Conservation (phyloP, 176 grass and related monocot genomes). For the Carex pumila region DNA sequence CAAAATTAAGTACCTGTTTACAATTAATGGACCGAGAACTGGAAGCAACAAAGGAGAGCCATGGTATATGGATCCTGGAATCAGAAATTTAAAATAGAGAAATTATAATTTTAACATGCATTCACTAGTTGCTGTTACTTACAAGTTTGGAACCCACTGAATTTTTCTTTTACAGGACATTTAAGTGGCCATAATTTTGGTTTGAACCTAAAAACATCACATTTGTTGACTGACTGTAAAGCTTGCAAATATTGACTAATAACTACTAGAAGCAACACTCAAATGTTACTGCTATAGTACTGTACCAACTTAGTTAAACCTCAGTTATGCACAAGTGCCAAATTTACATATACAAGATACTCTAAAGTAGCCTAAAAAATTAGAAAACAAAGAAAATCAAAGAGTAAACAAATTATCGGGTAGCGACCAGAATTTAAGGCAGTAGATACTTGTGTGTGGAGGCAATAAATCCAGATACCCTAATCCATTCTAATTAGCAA, state of each 20-base stretch:
- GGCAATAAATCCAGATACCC: not conserved
- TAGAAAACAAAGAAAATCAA: not conserved
- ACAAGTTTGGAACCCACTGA: not conserved
- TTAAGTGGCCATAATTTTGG: not conserved
- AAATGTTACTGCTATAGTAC: not conserved
- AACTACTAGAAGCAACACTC: not conserved
- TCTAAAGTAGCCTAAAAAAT: not conserved
- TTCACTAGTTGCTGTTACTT: not conserved
- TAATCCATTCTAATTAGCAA: not conserved
- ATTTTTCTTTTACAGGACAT: not conserved
- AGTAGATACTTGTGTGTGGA: not conserved
- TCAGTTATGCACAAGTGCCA: not conserved
- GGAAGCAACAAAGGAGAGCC: conserved; percentile 80
- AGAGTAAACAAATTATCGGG: not conserved
- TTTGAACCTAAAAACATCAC: not conserved
- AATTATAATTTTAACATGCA: not conserved
- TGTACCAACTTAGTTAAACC: not conserved
- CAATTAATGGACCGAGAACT: conserved; percentile 66
- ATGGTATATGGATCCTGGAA: conserved; percentile 94
- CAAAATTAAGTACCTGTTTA: conserved; percentile 40
- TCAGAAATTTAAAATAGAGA: not conserved
- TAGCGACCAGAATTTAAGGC: not conserved
- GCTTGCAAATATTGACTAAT: not conserved
- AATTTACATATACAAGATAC: not conserved
- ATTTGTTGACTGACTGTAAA: not conserved